Conservation (phyloP, 495 filamentous ascomycete species). For the Xylaria grammica region DNA sequence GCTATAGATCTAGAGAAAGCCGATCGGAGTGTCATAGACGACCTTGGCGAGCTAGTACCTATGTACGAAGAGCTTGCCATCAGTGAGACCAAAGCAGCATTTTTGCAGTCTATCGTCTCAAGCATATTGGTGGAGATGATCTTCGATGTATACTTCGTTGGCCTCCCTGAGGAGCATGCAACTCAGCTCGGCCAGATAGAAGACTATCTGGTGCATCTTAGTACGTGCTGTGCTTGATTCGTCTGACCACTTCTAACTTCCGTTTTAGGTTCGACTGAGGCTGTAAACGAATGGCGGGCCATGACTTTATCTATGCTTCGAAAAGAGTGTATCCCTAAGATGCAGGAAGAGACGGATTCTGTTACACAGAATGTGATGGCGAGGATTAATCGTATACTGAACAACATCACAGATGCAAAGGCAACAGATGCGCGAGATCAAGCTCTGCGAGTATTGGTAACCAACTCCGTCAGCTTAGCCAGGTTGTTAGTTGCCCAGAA, state of each 20-base stretch:
- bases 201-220: conserved; percentile 47
- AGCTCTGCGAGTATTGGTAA: conserved; percentile 50
- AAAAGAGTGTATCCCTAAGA: conserved; percentile 47
- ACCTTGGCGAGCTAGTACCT: conserved; percentile 52
- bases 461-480: conserved; percentile 55
- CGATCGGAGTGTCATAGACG: conserved; percentile 38
- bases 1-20: conserved; percentile 46
- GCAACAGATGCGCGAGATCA: conserved; percentile 52
- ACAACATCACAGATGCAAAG: conserved; percentile 46
- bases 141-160: conserved; percentile 60
- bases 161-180: conserved; percentile 50
- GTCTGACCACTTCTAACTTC: conserved; percentile 23
- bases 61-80: conserved; percentile 54
- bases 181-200: conserved; percentile 49
- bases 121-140: conserved; percentile 55
- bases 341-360: conserved; percentile 46
- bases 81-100: conserved; percentile 52
- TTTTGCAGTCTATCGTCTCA: conserved; percentile 59
- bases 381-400: conserved; percentile 45
- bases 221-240: conserved; percentile 39
- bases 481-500: conserved; percentile 58
- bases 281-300: conserved; percentile 61
- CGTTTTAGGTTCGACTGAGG: conserved; percentile 47
- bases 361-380: conserved; percentile 44
- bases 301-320: conserved; percentile 56